Evolutionary conservation across 2,329 filamentous ascomycete species (phyloP), one percentile per base, ranked within the genome.

Genomic region (Curvularia eragrostidis): DNA sequence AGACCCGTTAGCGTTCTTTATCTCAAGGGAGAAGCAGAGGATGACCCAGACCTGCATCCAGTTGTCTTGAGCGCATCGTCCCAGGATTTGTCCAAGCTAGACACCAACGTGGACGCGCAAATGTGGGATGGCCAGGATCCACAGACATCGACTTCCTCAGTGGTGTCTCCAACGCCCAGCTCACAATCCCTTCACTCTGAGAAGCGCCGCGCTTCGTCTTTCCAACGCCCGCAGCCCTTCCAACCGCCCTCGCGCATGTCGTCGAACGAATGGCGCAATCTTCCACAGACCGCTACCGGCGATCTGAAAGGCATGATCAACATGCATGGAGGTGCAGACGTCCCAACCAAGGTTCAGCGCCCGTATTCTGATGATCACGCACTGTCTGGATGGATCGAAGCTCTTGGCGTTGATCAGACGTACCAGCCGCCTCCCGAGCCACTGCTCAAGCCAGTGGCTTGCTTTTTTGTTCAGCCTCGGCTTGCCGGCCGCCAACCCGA

Each of bases 381-480:
- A 23, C 80, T 93, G 26, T 89, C 87, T 59, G 90, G 91, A 5
- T 97, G 90, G 88, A 95, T 98, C 62, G 93, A 97, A 73, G 92
- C 93, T 1, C 79, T 97, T 7, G 95, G 92, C 30, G 91, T 98
- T n/a, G 95, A 98, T 73, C 82, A 88, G 15, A 85, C 84, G 2
- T 99, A 98, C 73, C 87, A 89, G 56, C 89, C 95, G 43, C 93
- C 93, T 0, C 79, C 84, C 0, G 91, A 96, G 68, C 86, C 85
- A 56, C 80, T 83, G 8, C 81, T 87, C 19, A 96, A 91, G 75
- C 86, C 87, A 64, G 87, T 96, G 41, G 94, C 94, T 48, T 97
- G 93, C 79, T 93, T 98, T 75, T 98, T 96, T 72, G 80, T 97
- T 21, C 83, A 87, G 82, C 71, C 84, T 76, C 58, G 84, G 49